A percentile compares a stretch with the other conserved stretches of the same genome.
These are phyloP conservation scores for Ganoderma leucocontextum DNA, from an alignment of 1,284 basidiomycete species.

Conservation along the genomic window DNA sequence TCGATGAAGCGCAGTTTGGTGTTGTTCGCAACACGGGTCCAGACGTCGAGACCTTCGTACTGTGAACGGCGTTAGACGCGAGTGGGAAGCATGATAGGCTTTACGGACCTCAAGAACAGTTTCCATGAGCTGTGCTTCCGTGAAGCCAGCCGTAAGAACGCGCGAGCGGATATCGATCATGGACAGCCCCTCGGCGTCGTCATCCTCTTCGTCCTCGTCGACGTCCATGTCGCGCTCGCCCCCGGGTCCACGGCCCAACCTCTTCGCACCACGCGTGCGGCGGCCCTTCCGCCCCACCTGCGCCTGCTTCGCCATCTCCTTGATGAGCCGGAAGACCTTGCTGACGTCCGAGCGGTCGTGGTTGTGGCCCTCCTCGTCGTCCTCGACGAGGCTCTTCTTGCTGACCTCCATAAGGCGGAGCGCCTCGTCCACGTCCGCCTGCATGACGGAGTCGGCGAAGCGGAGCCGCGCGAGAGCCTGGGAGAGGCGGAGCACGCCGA, in stretches of 20 bases:
- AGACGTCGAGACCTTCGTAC: conserved; percentile 87
- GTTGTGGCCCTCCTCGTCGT: conserved; percentile 70
- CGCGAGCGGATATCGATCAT: conserved; percentile 88
- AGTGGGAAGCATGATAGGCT: neutral
- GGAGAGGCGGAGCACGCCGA: conserved; percentile 93
- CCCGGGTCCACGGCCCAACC: conserved; percentile 72
- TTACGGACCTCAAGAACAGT: conserved; percentile 77
- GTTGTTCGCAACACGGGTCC: conserved; percentile 78
- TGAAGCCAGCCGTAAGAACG: conserved; percentile 87
- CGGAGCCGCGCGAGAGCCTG: conserved; percentile 95
- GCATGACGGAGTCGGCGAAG: conserved; percentile 82
- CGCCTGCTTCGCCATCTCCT: conserved; percentile 73
- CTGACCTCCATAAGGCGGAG: conserved; percentile 96
- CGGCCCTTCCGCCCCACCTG: conserved; percentile 48
- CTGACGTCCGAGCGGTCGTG: conserved; percentile 81
- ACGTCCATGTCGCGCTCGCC: conserved; percentile 69
- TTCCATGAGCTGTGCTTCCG: conserved; percentile 89
- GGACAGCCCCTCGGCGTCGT: conserved; percentile 73
- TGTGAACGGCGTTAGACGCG: conserved; percentile 41
- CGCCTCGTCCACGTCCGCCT: conserved; percentile 95
- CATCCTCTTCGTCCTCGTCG: conserved; percentile 59
- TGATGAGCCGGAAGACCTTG: conserved; percentile 91
- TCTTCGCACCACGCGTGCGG: conserved; percentile 49
- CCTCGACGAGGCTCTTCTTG: conserved; percentile 89
- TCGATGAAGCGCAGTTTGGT: conserved; percentile 72